Evolutionary conservation across 108 stramenopile species (phyloP).

Genomic region (Aurantiochytrium sp.): DNA sequence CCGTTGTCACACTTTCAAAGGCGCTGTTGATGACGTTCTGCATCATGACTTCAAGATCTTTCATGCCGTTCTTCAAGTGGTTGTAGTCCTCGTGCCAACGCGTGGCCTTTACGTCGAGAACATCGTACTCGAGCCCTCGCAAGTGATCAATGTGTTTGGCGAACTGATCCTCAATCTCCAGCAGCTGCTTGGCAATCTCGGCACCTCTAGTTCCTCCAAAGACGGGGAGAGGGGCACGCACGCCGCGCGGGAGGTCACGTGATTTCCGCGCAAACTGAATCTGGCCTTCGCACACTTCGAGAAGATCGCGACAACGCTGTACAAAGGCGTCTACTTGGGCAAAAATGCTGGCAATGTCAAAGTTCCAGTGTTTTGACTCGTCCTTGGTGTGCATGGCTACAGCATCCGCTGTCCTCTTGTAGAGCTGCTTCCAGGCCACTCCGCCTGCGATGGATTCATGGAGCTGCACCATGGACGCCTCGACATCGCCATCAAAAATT

Average conservation of each 20-base stretch:
- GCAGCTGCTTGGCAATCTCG: conserved; percentile 40
- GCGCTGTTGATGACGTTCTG: conserved; percentile 51
- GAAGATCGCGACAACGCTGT: conserved; percentile 59
- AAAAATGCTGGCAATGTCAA: conserved; percentile 55
- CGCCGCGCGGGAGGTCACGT: conserved; percentile 6
- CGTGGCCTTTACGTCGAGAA: conserved; percentile 50
- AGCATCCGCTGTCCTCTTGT: conserved; percentile 36
- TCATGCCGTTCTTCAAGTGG: conserved; percentile 53
- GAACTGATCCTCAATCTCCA: conserved; percentile 48
- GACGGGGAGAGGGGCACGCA: conserved; percentile 38
- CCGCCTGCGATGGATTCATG: conserved; percentile 41
- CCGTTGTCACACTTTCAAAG: conserved; percentile 47
- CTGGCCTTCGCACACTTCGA: conserved; percentile 58
- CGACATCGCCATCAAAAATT: conserved; percentile 53
- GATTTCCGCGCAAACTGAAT: conserved; percentile 49
- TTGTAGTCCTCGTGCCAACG: conserved; percentile 62
- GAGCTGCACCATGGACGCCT: conserved; percentile 37
- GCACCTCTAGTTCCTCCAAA: conserved; percentile 53
- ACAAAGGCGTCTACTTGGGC: conserved; percentile 61
- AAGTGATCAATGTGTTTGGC: conserved; percentile 47
- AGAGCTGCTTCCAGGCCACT: conserved; percentile 51
- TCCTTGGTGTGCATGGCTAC: conserved; percentile 1
- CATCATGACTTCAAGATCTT: conserved; percentile 55
- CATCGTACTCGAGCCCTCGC: conserved; percentile 44
- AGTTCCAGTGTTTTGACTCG: conserved; percentile 29